A percentile compares a stretch with the other conserved stretches of the same genome.
These are phyloP conservation scores for Panicum virgatum DNA, from an alignment of 202 grass and related monocot genomes.

Conservation along the genomic window DNA sequence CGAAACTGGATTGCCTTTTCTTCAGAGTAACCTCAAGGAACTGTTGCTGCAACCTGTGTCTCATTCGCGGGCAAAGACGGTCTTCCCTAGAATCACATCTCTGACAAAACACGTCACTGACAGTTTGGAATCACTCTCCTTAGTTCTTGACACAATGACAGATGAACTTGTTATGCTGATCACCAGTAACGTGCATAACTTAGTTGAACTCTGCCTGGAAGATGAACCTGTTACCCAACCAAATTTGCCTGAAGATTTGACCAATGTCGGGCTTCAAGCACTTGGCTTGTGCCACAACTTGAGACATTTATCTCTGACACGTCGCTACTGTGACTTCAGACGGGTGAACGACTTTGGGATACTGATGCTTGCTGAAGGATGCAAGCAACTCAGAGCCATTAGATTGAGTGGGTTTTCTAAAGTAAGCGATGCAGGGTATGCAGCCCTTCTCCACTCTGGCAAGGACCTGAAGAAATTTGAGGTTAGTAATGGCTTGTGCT, in stretches of 20 bases:
- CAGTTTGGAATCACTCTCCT: constrained; percentile 66
- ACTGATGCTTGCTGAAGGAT: constrained; percentile 82
- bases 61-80: constrained; percentile 54
- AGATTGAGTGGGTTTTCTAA: constrained; percentile 86
- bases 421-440: constrained; percentile 95
- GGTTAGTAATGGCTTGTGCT: constrained; percentile 61
- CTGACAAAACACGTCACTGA: constrained; percentile 34
- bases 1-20: constrained; percentile 15
- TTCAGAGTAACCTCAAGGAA: constrained; percentile 66
- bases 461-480: constrained; percentile 87
- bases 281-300: constrained; percentile 77
- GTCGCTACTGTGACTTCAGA: constrained; percentile 60
- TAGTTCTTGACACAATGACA: constrained; percentile 77
- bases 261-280: constrained; percentile 75
- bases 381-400: constrained; percentile 83
- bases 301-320: constrained; percentile 69
- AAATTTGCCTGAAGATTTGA: constrained; percentile 64
- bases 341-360: constrained; percentile 92
- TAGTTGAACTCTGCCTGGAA: constrained; percentile 86
- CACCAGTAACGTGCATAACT: constrained; percentile 55
- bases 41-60: constrained; percentile 71
- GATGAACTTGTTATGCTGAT: constrained; percentile 73
- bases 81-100: constrained; percentile 43
- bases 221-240: constrained; percentile 61
- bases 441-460: constrained; percentile 77